Evolutionary conservation across 345 rosid genomes (phyloP).

Genomic region (Syzygium aqueum): DNA sequence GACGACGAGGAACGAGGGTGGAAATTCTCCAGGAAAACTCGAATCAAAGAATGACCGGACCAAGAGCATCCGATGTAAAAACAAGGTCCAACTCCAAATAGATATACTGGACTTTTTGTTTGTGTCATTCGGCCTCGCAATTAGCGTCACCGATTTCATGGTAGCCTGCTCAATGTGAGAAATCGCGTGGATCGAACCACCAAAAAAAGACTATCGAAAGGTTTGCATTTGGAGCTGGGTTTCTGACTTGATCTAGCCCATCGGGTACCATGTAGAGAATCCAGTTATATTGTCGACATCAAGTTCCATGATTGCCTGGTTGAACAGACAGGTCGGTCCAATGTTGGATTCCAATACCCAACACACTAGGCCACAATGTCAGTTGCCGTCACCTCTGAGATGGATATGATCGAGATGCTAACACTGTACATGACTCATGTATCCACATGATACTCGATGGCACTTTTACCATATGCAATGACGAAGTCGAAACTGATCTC

Average conservation of each 20-base stretch:
- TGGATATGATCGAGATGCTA: background rate
- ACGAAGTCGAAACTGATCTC: background rate
- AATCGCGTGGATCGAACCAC: background rate
- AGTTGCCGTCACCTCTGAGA: background rate
- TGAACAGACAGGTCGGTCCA: background rate
- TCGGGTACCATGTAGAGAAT: background rate
- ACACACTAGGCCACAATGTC: background rate
- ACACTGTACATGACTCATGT: background rate
- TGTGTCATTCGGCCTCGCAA: background rate
- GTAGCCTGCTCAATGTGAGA: background rate
- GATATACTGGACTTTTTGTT: background rate
- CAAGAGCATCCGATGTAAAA: background rate
- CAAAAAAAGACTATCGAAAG: background rate
- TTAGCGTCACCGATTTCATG: background rate
- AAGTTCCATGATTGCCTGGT: background rate
- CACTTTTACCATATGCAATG: background rate
- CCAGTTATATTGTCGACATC: background rate
- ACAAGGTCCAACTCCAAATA: background rate
- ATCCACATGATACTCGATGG: background rate
- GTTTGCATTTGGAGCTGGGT: background rate
- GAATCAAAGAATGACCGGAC: background rate
- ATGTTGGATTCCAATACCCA: background rate
- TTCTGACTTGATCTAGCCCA: background rate
- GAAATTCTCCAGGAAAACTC: background rate
- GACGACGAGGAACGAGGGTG: background rate